Evolutionary conservation across 306 rosid species (phyloP), one percentile per base, ranked within the genome.

Genomic region (Vigna trinervia): DNA sequence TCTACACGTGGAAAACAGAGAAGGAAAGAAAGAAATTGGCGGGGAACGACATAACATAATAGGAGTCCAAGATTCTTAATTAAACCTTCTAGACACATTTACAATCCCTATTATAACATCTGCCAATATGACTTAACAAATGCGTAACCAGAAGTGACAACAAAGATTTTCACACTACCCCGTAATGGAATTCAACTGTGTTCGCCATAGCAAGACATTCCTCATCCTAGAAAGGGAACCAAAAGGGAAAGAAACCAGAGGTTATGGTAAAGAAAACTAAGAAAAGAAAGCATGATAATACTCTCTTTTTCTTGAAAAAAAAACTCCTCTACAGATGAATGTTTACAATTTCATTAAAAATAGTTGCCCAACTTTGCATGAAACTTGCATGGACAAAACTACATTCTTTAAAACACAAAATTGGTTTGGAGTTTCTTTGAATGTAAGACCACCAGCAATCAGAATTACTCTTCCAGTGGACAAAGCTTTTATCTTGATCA

Each of bases 151-250:
- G 19, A 47, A 73, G 38, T 12, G 12, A 73, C 70, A 66, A 30
- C 63, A 66, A 80, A 74, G 54, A 74, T 32, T 32, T 57, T 66
- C 56, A 54, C 52, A 66, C 66, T 22, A 52, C 71, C 46, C 46
- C 43, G 20, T 69, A 12, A 39, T 76, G 51, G 6, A 4, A 34
- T 34, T 4, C 62, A 36, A 48, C 79, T 19, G 48, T 28, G 28
- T 56, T 48, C 11, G 34, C 58, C 64, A 77, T 57, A 34, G 45
- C 45, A 4, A 9, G 19, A 47, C 58, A 62, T 50, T 71, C 69
- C 74, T 41, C 66, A 73, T 74, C 60, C 69, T 54, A 46, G 65
- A 65, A 65, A 65, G 58, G 53, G 58, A 65, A 14, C 39, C 52
- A 54, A 67, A 34, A 5, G 5, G 38, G 38, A 34, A 34, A 34